These are phyloP conservation scores for Trypanosoma melophagium DNA, from an alignment of 208 protist genomes.

Conservation along the genomic window DNA sequence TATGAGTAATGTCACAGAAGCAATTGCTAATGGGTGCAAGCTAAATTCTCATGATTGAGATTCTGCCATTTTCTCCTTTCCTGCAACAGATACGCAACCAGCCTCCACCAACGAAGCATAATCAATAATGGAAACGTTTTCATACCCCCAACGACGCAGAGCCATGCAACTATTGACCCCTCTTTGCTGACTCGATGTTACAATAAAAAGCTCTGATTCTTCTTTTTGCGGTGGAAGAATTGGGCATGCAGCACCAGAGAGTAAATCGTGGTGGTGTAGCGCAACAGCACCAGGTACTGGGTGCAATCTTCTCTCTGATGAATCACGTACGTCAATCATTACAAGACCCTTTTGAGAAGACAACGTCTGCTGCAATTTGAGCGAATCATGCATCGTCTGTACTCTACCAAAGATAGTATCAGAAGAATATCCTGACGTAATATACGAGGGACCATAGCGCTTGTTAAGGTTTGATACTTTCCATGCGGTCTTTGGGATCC, in stretches of 20 bases:
- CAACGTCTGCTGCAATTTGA: conserved; percentile 6
- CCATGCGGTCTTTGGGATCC: conserved; percentile 88
- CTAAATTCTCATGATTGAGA: not conserved
- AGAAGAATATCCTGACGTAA: conserved; percentile 35
- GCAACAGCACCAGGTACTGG: conserved; percentile 31
- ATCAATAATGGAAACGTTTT: conserved; percentile 43
- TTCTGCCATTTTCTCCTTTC: not conserved
- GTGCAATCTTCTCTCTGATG: conserved; percentile 32
- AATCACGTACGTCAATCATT: conserved; percentile 71
- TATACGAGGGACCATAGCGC: conserved; percentile 70
- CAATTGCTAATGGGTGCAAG: not conserved
- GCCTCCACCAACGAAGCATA: conserved; percentile 32
- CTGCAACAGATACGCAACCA: conserved; percentile 15
- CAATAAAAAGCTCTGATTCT: conserved; percentile 56
- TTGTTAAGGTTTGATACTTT: conserved; percentile 87
- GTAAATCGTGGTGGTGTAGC: conserved; percentile 76
- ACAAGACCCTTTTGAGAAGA: conserved; percentile 27
- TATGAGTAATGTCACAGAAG: too few species aligned
- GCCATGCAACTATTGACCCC: conserved; percentile 55
- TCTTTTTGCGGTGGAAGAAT: conserved; percentile 59
- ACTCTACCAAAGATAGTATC: conserved; percentile 5
- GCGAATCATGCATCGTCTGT: not conserved
- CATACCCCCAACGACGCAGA: conserved; percentile 77
- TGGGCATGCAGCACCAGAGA: conserved; percentile 68
- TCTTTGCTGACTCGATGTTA: conserved; percentile 44